Conservation (phyloP, 2,329 filamentous ascomycete species). For the Aspergillus spinulosporus region DNA sequence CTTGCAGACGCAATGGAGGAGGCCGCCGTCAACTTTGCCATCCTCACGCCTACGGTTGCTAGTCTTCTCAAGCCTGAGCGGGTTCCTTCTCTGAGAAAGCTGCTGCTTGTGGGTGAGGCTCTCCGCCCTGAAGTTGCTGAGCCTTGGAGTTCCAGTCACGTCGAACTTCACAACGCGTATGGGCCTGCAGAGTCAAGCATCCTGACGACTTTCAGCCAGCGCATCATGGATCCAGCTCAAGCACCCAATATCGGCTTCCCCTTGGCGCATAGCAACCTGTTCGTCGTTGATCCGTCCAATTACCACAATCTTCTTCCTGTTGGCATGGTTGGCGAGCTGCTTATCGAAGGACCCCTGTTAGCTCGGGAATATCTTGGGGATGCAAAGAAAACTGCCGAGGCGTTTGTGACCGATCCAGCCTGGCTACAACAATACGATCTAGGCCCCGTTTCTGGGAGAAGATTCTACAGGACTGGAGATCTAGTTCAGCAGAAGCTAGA, state of each 20-base stretch:
- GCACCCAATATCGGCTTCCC: constrained; percentile 12
- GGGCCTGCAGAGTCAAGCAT: constrained; percentile 23
- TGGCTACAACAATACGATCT: constrained; percentile 63
- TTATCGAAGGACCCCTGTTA: constrained; percentile 13
- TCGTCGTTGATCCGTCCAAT: constrained; percentile 7
- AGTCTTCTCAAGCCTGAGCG: constrained; percentile 19
- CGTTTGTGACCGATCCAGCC: constrained; percentile 47
- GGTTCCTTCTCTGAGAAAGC: constrained; percentile 17
- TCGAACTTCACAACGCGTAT: constrained; percentile 19
- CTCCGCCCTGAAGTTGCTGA: constrained; percentile 5
- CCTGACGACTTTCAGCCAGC: constrained; percentile 7
- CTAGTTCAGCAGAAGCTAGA: constrained; percentile 60
- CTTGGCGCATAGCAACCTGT: constrained; percentile 3
- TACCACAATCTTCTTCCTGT: constrained; percentile 6
- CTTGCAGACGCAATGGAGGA: constrained; percentile 8
- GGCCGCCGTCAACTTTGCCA: constrained; percentile 18
- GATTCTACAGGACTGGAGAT: constrained; percentile 22
- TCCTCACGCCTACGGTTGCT: constrained; percentile 24
- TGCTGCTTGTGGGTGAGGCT: constrained; percentile 5
- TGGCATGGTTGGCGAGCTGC: constrained; percentile 11
- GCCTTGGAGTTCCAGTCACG: constrained; percentile 17
- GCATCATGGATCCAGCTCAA: constrained; percentile 4
- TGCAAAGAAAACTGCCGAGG: background rate
- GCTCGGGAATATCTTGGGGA: constrained; percentile 13
- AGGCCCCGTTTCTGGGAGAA: constrained; percentile 24